These are phyloP conservation scores for Candida morakotiae DNA, from an alignment of 805 yeast genomes.

Conservation along the genomic window DNA sequence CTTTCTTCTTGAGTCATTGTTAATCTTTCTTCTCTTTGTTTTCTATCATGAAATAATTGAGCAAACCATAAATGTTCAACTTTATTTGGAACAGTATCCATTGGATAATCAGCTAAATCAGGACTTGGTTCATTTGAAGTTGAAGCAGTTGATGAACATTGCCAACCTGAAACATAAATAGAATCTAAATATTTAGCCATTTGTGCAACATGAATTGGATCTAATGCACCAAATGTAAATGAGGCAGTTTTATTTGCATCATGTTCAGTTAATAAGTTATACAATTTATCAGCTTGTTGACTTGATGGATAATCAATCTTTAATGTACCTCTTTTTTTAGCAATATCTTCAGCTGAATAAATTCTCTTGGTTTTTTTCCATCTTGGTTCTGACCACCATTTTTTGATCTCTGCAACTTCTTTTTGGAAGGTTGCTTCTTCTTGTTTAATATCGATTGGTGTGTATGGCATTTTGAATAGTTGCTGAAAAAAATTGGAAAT, in stretches of 20 bases:
- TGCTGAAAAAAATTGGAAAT: neutral
- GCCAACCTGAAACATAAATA: constrained; percentile 97
- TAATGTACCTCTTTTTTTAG: constrained; percentile 78
- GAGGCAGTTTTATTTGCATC: constrained; percentile 70
- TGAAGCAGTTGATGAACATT: constrained; percentile 96
- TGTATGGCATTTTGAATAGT: constrained; percentile 41
- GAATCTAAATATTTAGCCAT: constrained; percentile 95
- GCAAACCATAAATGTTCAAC: constrained; percentile 97
- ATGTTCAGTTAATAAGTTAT: constrained; percentile 64
- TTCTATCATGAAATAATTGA: constrained; percentile 94
- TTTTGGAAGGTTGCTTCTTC: constrained; percentile 64
- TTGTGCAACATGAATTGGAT: constrained; percentile 92
- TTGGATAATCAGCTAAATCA: constrained; percentile 97
- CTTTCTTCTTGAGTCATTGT: constrained; percentile 60
- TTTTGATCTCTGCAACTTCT: constrained; percentile 68
- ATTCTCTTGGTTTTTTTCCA: constrained; percentile 86
- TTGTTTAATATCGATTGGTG: constrained; percentile 52
- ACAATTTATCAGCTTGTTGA: constrained; percentile 79
- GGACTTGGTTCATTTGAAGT: constrained; percentile 98
- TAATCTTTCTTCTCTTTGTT: constrained; percentile 84
- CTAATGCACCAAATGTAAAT: constrained; percentile 92
- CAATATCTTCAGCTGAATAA: constrained; percentile 86
- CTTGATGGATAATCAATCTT: constrained; percentile 74
- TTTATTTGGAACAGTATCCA: constrained; percentile 98
- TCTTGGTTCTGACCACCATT: constrained; percentile 94